These are phyloP conservation scores for Phytophthora pini DNA, from an alignment of 352 stramenopile genomes.

Conservation along the genomic window DNA sequence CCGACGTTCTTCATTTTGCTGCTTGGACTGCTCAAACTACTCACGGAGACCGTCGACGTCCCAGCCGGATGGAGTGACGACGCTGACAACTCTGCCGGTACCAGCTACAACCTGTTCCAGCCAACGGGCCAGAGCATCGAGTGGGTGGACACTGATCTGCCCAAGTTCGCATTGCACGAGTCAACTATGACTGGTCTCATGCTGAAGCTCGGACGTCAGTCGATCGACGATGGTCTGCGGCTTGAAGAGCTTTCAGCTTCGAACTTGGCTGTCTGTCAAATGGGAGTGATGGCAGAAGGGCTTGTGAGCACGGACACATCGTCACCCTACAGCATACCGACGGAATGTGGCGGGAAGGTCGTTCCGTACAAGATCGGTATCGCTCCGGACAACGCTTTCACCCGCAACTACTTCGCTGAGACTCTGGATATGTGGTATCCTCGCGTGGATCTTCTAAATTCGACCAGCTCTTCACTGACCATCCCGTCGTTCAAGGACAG, in stretches of 20 bases:
- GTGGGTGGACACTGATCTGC: conserved; percentile 39
- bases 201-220: conserved; percentile 48
- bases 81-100: conserved; percentile 22
- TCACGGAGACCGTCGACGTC: conserved; percentile 41
- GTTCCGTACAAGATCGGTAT: conserved; percentile 67
- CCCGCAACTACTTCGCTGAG: conserved; percentile 59
- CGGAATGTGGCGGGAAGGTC: conserved; percentile 41
- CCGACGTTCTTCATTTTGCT: conserved; percentile 66
- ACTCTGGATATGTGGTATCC: conserved; percentile 63
- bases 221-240: conserved; percentile 40
- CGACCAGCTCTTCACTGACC: conserved; percentile 13
- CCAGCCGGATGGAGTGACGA: conserved; percentile 55
- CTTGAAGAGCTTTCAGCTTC: conserved; percentile 43
- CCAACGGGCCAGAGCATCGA: conserved; percentile 34
- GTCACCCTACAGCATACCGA: conserved; percentile 40
- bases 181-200: conserved; percentile 64
- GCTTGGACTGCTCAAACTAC: conserved; percentile 25
- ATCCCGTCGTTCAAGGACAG: conserved; percentile 57
- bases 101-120: conserved; percentile 64
- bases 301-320: conserved; percentile 39
- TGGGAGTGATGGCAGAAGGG: conserved; percentile 39
- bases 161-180: conserved; percentile 57
- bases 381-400: conserved; percentile 56
- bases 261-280: conserved; percentile 31
- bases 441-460: conserved; percentile 47